Evolutionary conservation across 495 filamentous ascomycete species (phyloP).

Genomic region (Podospora anserina): DNA sequence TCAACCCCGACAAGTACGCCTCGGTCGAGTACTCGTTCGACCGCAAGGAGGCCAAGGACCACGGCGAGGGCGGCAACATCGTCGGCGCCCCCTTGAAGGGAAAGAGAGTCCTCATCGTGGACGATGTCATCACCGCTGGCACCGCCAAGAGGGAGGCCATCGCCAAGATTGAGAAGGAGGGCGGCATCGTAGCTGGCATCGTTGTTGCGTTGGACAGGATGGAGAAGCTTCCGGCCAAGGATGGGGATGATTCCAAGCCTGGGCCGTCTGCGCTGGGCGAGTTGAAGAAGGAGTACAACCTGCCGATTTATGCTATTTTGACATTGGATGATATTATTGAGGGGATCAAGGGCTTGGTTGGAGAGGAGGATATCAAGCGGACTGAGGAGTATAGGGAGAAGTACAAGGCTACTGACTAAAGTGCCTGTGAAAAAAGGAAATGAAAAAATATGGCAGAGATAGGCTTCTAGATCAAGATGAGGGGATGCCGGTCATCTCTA

Average conservation of each 20-base stretch:
- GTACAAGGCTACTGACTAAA: slow-evolving; percentile 63
- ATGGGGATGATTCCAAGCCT: slow-evolving; percentile 50
- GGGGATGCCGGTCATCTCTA: too few relatives aligned
- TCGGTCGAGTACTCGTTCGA: slow-evolving; percentile 82
- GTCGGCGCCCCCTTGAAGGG: slow-evolving; percentile 81
- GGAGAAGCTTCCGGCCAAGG: slow-evolving; percentile 66
- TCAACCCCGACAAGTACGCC: slow-evolving; percentile 55
- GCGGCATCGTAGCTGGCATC: slow-evolving; percentile 78
- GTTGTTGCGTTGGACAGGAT: slow-evolving; percentile 83
- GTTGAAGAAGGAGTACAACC: slow-evolving; percentile 64
- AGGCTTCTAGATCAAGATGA: too few relatives aligned
- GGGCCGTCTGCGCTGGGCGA: slow-evolving; percentile 73
- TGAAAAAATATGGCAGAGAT: neutral
- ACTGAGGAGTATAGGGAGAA: slow-evolving; percentile 75
- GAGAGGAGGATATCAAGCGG: slow-evolving; percentile 61
- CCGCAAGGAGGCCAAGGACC: slow-evolving; percentile 90
- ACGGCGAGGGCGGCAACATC: slow-evolving; percentile 89
- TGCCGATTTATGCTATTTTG: slow-evolving; percentile 55
- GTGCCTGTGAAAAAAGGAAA: neutral
- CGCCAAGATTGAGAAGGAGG: slow-evolving; percentile 72
- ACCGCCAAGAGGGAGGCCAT: slow-evolving; percentile 91
- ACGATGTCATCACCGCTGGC: slow-evolving; percentile 94
- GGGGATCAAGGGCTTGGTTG: slow-evolving; percentile 50
- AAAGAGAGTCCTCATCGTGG: slow-evolving; percentile 82
- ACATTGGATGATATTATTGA: slow-evolving; percentile 78